phyloP scores from a whole-genome alignment of 768 basidiomycete genomes.

The Mycena floridula region DNA sequence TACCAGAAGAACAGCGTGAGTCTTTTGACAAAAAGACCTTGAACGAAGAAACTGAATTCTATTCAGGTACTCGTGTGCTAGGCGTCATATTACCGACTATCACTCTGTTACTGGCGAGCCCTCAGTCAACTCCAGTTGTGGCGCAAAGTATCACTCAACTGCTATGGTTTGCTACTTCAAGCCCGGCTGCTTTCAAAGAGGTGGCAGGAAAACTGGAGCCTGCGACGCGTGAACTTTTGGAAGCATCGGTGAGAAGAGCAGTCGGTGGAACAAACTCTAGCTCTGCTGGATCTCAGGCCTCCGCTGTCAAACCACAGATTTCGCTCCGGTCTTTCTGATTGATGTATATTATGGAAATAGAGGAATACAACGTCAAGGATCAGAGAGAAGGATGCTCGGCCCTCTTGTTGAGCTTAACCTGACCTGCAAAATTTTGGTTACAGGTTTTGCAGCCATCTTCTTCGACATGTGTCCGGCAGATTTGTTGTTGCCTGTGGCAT shows the following conservation, averaged over 20 bases:
- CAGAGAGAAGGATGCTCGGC: too few relatives aligned
- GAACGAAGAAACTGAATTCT: too few relatives aligned
- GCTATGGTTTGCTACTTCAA: slow-evolving; percentile 62
- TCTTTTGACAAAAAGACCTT: too few relatives aligned
- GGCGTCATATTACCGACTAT: slow-evolving; percentile 73
- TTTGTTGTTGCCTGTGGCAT: slow-evolving; percentile 70
- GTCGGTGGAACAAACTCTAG: slow-evolving; percentile 46
- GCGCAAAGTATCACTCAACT: slow-evolving; percentile 60
- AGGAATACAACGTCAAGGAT: too few relatives aligned
- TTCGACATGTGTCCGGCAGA: too few relatives aligned
- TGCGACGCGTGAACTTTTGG: slow-evolving; percentile 54
- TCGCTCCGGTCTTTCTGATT: slow-evolving; percentile 67
- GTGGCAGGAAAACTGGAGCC: slow-evolving; percentile 65
- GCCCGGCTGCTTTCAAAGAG: slow-evolving; percentile 79
- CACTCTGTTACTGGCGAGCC: slow-evolving; percentile 59
- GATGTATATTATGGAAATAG: too few relatives aligned
- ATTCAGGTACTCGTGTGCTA: slow-evolving; percentile 57
- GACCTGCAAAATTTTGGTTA: too few relatives aligned
- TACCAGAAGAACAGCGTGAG: slow-evolving; percentile 61
- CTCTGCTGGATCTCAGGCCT: slow-evolving; percentile 17
- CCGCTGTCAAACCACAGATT: slow-evolving; percentile 64
- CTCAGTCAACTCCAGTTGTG: slow-evolving; percentile 40
- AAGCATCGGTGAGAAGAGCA: slow-evolving; percentile 72
- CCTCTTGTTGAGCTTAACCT: too few relatives aligned
- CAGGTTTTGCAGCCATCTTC: too few relatives aligned